Evolutionary conservation across 2,329 filamentous ascomycete genomes (phyloP), one percentile per base, ranked within the genome.

Genomic region (Epichloe brachyelytri): DNA sequence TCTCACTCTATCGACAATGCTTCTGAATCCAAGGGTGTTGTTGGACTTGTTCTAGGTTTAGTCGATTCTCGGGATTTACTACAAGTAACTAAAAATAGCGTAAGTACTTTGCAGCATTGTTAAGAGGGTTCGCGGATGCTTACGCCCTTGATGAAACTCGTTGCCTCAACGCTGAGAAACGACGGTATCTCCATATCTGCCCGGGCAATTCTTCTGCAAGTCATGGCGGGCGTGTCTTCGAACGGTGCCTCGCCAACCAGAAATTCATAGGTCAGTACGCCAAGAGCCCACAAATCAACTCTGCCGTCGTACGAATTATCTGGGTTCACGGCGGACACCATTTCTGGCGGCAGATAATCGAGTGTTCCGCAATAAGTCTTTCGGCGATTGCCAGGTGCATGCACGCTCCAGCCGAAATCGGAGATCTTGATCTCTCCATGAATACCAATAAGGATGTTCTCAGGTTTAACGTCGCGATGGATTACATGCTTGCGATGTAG

Each of bases 371-470:
- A 98, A 81, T 97, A 90, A 51, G 93, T 98, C 63, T 90, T 85
- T 55, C 93, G 79, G 59, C 93, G 77, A 71, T 91, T 94, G 69
- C 95, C 96, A 30, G 93, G 93, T 5, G 93, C 93, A 68, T 98
- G 93, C 4, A 97, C 93, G 65, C 87, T 94, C 93, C 93, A 98
- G 46, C 93, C 91, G 63, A 97, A 98, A 68, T 98, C 93, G 4
- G 88, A 94, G 62, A 98, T 90, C 70, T 98, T 98, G 72, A 98
- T 90, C 74, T 98, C 93, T 58, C 90, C 93, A 64, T 97, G 91
- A 53, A 97, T 89, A 14, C 91, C 91, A 5, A 68, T 57, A 5
- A 68, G 57, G 17, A 68, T 65, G 43, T 68, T 67, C 53, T 65
- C 63, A 3, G 64, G 63, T 59, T 66, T 66, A 48, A 64, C 63